phyloP scores from a whole-genome alignment of 2,329 filamentous ascomycete species.

The Pseudocercospora macadamiae region DNA sequence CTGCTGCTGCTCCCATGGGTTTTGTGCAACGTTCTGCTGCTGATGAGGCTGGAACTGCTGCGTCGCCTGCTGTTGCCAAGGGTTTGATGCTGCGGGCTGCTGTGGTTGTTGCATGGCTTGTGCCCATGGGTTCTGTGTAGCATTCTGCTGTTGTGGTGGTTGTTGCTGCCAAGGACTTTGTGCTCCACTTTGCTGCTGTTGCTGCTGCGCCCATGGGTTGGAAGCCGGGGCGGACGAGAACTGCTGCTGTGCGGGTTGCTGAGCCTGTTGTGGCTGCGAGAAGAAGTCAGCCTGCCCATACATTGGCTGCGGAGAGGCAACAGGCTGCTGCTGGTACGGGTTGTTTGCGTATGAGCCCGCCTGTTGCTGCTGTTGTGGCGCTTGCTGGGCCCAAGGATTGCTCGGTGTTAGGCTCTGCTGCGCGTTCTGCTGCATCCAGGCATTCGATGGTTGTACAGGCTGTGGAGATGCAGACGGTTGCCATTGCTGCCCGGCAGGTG shows the following conservation, averaged over 20 bases:
- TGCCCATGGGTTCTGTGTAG: constrained; percentile 10
- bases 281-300: constrained; percentile 36
- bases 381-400: constrained; percentile 45
- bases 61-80: constrained; percentile 27
- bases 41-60: constrained; percentile 24
- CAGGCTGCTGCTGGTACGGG: constrained; percentile 32
- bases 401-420: constrained; percentile 45
- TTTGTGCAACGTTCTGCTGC: constrained; percentile 40
- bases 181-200: constrained; percentile 1
- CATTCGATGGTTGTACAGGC: constrained; percentile 57
- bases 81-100: constrained; percentile 21
- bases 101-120: constrained; percentile 24
- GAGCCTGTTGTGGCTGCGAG: constrained; percentile 34
- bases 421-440: constrained; percentile 42
- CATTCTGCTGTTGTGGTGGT: constrained; percentile 16
- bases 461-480: constrained; percentile 31
- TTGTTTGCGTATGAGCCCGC: constrained; percentile 20
- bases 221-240: constrained; percentile 36
- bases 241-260: constrained; percentile 39
- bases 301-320: constrained; percentile 32
- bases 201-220: constrained; percentile 7
- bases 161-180: constrained; percentile 29
- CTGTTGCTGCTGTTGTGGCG: constrained; percentile 21
- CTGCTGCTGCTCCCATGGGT: constrained; percentile 30
- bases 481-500: constrained; percentile 29